phyloP scores from a whole-genome alignment of 2,329 filamentous ascomycete genomes.

The Colletotrichum truncatum region DNA sequence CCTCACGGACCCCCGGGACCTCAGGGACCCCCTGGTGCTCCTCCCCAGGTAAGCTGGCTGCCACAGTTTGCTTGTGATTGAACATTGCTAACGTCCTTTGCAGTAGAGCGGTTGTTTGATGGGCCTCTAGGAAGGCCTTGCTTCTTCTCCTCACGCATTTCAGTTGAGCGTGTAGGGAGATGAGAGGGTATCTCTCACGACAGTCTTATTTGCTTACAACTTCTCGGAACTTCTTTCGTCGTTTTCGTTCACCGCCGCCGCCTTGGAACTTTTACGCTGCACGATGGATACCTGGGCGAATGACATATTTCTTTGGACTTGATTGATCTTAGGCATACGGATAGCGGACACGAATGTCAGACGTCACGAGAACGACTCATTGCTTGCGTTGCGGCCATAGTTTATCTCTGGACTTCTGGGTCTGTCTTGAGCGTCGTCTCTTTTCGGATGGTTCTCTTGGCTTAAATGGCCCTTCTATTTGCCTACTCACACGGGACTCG shows the following conservation, averaged over 20 bases:
- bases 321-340: conserved; percentile 31
- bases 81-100: neutral
- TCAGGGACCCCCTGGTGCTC: conserved; percentile 47
- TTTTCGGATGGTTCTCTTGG: conserved; percentile 21
- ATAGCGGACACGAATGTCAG: conserved; percentile 32
- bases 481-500: conserved; percentile 25
- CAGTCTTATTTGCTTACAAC: conserved; percentile 21
- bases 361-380: conserved; percentile 29
- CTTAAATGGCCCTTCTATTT: conserved; percentile 24
- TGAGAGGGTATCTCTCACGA: neutral
- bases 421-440: conserved; percentile 25
- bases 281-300: conserved; percentile 32
- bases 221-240: conserved; percentile 8
- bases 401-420: conserved; percentile 24
- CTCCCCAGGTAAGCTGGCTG: conserved; percentile 32
- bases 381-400: conserved; percentile 26
- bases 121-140: conserved; percentile 3
- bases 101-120: conserved; percentile 20
- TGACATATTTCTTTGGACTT: conserved; percentile 31
- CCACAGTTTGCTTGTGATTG: neutral
- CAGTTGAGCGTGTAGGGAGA: neutral
- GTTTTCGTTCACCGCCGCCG: conserved; percentile 22
- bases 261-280: conserved; percentile 27
- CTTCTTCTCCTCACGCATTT: neutral
- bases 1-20: conserved; percentile 51